Evolutionary conservation across 129 eudicot species (phyloP).

Genomic region (Escallonia herrerae): DNA sequence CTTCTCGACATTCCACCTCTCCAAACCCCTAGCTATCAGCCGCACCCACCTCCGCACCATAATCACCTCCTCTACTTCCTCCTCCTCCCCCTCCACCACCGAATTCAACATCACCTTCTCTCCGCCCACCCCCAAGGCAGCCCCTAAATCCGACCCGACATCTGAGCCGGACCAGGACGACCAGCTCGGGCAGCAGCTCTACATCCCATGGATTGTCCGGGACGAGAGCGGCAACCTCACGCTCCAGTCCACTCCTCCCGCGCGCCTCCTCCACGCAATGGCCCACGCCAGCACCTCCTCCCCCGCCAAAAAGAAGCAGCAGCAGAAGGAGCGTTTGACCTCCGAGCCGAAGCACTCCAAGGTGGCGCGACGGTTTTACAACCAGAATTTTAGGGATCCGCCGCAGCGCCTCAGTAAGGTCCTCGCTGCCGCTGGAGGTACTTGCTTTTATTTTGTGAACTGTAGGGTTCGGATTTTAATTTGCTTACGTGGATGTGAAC

Average conservation of each 20-base stretch:
- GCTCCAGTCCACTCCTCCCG: conserved; percentile 29
- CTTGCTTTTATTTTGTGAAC: neutral
- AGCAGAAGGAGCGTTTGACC: conserved; percentile 22
- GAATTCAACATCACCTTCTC: conserved; percentile 46
- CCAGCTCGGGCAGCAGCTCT: conserved; percentile 20
- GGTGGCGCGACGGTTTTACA: conserved; percentile 86
- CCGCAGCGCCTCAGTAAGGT: conserved; percentile 88
- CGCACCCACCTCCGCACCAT: conserved; percentile 32
- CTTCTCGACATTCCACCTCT: conserved; percentile 50
- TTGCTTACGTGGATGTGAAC: neutral
- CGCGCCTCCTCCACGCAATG: conserved; percentile 34
- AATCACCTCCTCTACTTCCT: conserved; percentile 21
- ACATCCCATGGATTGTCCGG: conserved; percentile 48
- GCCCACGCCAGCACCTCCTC: conserved; percentile 24
- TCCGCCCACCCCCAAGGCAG: conserved; percentile 29
- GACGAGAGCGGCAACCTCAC: conserved; percentile 39
- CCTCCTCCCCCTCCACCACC: conserved; percentile 20
- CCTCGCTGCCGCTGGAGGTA: conserved; percentile 97
- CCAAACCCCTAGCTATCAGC: conserved; percentile 21
- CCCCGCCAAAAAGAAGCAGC: conserved; percentile 27
- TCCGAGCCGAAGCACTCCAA: conserved; percentile 64
- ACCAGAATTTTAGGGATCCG: conserved; percentile 56
- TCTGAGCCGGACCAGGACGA: conserved; percentile 7
- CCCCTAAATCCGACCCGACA: conserved; percentile 1
- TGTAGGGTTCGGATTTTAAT: neutral